These are phyloP conservation scores for Botrytis fabae DNA, from an alignment of 2,329 filamentous ascomycete genomes.

Conservation along the genomic window DNA sequence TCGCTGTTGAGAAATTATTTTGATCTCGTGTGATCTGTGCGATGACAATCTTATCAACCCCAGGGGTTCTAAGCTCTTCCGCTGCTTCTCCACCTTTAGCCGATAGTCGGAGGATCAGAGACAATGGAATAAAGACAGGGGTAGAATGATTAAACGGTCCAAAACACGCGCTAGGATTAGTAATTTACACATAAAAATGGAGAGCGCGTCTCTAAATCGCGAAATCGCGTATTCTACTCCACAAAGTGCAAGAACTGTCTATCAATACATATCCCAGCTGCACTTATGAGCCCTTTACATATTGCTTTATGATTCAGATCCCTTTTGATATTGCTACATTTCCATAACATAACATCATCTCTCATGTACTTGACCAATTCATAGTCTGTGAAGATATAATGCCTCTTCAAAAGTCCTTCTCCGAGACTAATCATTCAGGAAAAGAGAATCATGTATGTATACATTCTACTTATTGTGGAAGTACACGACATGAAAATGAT, in stretches of 20 bases:
- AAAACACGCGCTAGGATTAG: constrained; percentile 5
- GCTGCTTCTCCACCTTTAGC: constrained; percentile 13
- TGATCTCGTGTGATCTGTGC: constrained; percentile 4
- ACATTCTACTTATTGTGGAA: neutral
- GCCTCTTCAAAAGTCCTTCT: constrained; percentile 43
- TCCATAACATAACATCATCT: neutral
- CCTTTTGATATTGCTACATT: neutral
- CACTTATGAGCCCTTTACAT: neutral
- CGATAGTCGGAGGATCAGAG: constrained; percentile 5
- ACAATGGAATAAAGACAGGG: neutral
- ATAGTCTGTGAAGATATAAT: constrained; percentile 30
- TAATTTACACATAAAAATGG: neutral
- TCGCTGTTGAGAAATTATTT: constrained; percentile 12
- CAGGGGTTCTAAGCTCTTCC: constrained; percentile 13
- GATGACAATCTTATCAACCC: constrained; percentile 10
- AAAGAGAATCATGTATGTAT: constrained; percentile 34
- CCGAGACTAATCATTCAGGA: constrained; percentile 40
- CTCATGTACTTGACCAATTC: constrained; percentile 4
- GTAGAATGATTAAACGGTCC: neutral
- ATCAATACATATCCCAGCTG: neutral
- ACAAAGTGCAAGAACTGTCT: constrained; percentile 14
- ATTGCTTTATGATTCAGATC: neutral
- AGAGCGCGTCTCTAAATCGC: constrained; percentile 6
- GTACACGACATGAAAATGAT: neutral
- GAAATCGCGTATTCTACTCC: constrained; percentile 7